Percentiles rank a stretch among this genome's conserved stretches.
Evolutionary conservation across 1,284 basidiomycete genomes (phyloP).

Genomic region (Cryptococcus maquisensis): DNA sequence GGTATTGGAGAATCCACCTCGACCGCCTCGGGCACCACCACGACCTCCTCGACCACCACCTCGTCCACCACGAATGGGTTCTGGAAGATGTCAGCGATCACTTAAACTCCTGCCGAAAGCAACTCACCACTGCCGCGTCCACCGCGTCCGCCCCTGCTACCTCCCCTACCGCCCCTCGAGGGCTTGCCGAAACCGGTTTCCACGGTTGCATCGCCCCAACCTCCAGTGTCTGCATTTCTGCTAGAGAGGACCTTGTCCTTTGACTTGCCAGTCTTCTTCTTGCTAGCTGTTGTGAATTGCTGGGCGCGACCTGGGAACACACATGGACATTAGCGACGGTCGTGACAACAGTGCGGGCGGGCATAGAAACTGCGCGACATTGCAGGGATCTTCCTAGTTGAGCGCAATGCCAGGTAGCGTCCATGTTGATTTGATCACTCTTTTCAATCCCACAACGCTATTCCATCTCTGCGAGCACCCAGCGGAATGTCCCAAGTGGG

Average conservation of each 20-base stretch:
- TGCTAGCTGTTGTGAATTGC: conserved; percentile 49
- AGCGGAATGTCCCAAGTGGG: no score
- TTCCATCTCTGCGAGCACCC: no score
- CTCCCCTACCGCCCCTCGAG: conserved; percentile 39
- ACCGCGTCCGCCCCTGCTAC: conserved; percentile 42
- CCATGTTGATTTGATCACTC: background rate
- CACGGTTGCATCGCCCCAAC: conserved; percentile 19
- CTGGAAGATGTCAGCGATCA: conserved; percentile 7
- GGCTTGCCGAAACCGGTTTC: conserved; percentile 32
- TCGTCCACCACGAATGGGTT: conserved; percentile 33
- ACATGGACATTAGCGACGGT: background rate
- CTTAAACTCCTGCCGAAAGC: background rate
- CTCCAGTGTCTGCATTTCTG: conserved; percentile 43
- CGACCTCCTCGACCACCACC: conserved; percentile 38
- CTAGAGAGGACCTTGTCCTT: conserved; percentile 32
- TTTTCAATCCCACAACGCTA: background rate
- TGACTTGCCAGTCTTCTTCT: conserved; percentile 41
- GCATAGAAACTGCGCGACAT: no score
- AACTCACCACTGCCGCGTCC: conserved; percentile 35
- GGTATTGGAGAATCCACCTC: conserved; percentile 29
- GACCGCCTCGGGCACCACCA: conserved; percentile 41
- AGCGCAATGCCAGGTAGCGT: background rate
- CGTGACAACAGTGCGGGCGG: background rate
- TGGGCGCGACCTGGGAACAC: conserved; percentile 42
- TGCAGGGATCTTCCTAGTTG: background rate